Percentiles rank a stretch among this genome's conserved stretches.
phyloP scores from a whole-genome alignment of 257 asterid genomes.

The Nyctanthes arbortristis region DNA sequence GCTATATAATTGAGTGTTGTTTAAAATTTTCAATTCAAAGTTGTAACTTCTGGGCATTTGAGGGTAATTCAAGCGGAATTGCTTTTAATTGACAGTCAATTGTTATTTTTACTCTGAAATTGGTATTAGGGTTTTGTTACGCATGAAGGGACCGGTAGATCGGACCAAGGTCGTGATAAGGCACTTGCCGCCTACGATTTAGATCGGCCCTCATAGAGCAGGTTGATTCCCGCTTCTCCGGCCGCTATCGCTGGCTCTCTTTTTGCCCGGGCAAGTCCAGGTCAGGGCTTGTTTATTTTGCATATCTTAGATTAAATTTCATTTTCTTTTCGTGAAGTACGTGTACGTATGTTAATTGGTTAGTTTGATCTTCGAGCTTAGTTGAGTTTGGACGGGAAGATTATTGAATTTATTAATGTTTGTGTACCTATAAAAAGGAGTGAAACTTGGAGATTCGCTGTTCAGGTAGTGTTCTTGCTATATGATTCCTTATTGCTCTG shows the following conservation, averaged over 20 bases:
- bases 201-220: constrained; percentile 86
- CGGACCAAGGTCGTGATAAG: constrained; percentile 98
- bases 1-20: constrained; percentile 15
- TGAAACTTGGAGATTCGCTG: constrained; percentile 14
- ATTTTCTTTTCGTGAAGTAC: background rate
- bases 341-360: background rate
- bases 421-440: background rate
- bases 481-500: background rate
- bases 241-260: constrained; percentile 74
- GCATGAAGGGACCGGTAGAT: constrained; percentile 95
- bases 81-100: constrained; percentile 22
- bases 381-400: constrained; percentile 8
- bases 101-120: constrained; percentile 26
- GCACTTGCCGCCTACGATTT: constrained; percentile 97
- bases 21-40: constrained; percentile 26
- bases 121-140: constrained; percentile 61
- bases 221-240: constrained; percentile 78
- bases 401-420: constrained; percentile 13
- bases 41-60: constrained; percentile 51
- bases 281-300: constrained; percentile 41
- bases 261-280: constrained; percentile 84
- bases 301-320: background rate
- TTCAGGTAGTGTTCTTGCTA: background rate
- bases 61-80: constrained; percentile 30
- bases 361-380: constrained; percentile 4